Conservation (phyloP, 1,139 yeast species). For the Suhomyces yuchorum region DNA sequence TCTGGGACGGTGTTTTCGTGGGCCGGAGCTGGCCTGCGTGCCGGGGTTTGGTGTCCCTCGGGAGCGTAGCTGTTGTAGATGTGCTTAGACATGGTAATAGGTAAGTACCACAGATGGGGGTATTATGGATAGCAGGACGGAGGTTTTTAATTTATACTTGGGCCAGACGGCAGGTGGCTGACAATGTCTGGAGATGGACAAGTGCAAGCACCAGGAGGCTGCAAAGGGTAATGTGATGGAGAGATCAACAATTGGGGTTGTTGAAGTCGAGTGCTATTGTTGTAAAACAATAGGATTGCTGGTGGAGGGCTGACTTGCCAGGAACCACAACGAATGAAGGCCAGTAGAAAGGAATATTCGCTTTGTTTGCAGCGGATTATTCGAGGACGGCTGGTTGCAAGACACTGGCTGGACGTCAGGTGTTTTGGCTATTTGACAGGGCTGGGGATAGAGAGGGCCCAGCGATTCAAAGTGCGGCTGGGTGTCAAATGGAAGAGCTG, state of each 20-base stretch:
- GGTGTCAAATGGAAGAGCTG: background rate
- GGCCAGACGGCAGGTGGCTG: background rate
- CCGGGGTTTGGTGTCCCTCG: conserved; percentile 1
- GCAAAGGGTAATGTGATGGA: conserved; percentile 2
- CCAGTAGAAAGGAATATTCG: background rate
- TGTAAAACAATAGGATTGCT: conserved; percentile 4
- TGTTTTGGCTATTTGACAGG: background rate
- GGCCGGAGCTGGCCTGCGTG: background rate
- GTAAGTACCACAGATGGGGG: background rate
- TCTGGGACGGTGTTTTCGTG: background rate
- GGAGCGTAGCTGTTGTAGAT: conserved; percentile 9
- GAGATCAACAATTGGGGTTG: conserved; percentile 4
- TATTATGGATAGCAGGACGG: background rate
- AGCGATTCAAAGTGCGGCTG: background rate
- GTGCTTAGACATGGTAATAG: conserved; percentile 11
- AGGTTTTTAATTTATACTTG: background rate
- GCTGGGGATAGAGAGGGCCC: background rate
- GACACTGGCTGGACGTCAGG: background rate
- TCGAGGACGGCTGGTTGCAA: background rate
- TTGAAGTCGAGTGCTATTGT: background rate
- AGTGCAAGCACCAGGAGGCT: conserved; percentile 1
- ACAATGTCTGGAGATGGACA: background rate
- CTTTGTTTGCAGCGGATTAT: background rate
- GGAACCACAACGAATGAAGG: background rate
- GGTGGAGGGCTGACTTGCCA: background rate